These are phyloP conservation scores for Mycena galericulata DNA, from an alignment of 768 basidiomycete species.

Conservation along the genomic window DNA sequence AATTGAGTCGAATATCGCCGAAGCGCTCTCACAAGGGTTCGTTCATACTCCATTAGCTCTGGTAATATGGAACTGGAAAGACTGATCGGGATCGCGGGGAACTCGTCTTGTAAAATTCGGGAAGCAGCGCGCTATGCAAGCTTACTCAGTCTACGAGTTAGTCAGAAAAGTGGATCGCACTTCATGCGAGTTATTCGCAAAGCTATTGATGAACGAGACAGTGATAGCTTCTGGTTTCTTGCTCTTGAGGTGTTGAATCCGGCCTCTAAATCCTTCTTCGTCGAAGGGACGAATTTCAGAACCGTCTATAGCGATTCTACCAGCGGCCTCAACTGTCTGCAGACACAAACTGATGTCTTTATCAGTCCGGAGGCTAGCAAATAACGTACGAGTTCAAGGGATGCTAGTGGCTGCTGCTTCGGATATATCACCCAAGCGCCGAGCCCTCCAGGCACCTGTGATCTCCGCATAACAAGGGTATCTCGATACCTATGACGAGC, in stretches of 20 bases:
- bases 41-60: slow-evolving; percentile 44
- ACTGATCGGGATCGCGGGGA: slow-evolving; percentile 41
- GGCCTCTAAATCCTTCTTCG: slow-evolving; percentile 32
- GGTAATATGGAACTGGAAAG: slow-evolving; percentile 41
- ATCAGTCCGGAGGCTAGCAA: too few species aligned
- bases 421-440: slow-evolving; percentile 43
- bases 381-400: slow-evolving; percentile 42
- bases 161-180: slow-evolving; percentile 2
- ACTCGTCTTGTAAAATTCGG: slow-evolving; percentile 36
- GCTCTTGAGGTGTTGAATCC: slow-evolving; percentile 35
- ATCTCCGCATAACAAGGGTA: slow-evolving; percentile 11
- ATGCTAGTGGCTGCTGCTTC: slow-evolving; percentile 43
- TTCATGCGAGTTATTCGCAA: slow-evolving; percentile 42
- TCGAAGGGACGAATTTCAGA: slow-evolving; percentile 42
- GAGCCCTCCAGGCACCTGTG: slow-evolving; percentile 18
- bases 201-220: slow-evolving; percentile 44
- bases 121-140: slow-evolving; percentile 29
- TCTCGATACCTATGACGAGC: slow-evolving; percentile 31
- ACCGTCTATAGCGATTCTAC: slow-evolving; percentile 44
- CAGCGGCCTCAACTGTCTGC: slow-evolving; percentile 45
- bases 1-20: not conserved
- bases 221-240: slow-evolving; percentile 39
- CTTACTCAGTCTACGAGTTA: not conserved
- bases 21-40: slow-evolving; percentile 37
- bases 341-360: not conserved